phyloP scores from a whole-genome alignment of 768 basidiomycete genomes.

The Agrocybe pediades region DNA sequence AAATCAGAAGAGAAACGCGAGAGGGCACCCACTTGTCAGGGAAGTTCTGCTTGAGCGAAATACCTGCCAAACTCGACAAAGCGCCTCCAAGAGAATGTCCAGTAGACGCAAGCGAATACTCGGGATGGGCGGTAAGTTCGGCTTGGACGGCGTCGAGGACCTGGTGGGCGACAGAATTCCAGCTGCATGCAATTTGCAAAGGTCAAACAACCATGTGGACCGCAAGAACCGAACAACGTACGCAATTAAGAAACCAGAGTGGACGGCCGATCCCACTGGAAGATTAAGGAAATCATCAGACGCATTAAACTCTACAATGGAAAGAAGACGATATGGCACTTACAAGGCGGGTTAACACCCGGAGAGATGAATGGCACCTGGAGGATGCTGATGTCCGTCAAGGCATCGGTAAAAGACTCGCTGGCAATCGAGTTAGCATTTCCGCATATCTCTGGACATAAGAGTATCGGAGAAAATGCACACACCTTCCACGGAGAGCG shows the following conservation, averaged over 20 bases:
- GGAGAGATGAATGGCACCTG: constrained; percentile 41
- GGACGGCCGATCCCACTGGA: constrained; percentile 40
- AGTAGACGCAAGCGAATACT: constrained; percentile 37
- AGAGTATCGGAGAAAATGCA: constrained; percentile 29
- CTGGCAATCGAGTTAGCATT: constrained; percentile 20
- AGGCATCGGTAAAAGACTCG: constrained; percentile 35
- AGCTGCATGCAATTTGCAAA: constrained; percentile 24
- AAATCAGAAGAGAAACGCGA: not conserved
- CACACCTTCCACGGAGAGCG: constrained; percentile 20
- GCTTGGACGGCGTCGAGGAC: constrained; percentile 33
- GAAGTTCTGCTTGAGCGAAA: constrained; percentile 40
- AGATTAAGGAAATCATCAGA: not conserved
- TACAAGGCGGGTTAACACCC: constrained; percentile 38
- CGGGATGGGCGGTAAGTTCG: constrained; percentile 33
- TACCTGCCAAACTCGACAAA: constrained; percentile 43
- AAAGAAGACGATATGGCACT: not conserved
- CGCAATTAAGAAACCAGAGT: constrained; percentile 46
- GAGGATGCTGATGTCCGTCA: constrained; percentile 39
- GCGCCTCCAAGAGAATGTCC: constrained; percentile 56
- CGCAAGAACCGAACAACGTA: constrained; percentile 19
- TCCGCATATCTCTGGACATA: constrained; percentile 32
- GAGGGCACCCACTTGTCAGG: constrained; percentile 29
- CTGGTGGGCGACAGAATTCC: constrained; percentile 42
- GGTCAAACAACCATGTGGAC: not conserved
- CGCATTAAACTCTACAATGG: constrained; percentile 1